These are phyloP conservation scores for Xylaria castorea DNA, from an alignment of 495 filamentous ascomycete genomes.

Conservation along the genomic window DNA sequence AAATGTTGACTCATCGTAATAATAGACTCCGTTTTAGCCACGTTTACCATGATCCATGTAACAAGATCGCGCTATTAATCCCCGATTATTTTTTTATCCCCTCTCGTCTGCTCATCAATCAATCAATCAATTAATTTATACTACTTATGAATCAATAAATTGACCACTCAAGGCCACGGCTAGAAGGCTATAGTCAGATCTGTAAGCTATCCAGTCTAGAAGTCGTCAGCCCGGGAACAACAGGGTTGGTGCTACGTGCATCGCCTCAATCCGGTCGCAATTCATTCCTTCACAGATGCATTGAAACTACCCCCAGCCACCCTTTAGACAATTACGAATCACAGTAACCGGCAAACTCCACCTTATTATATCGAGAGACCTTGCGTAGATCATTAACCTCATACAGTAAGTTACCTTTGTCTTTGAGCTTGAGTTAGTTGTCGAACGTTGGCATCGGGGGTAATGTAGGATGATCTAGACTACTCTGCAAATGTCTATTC, in stretches of 20 bases:
- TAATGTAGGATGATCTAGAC: neutral
- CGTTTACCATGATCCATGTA: neutral
- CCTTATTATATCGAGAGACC: constrained; percentile 17
- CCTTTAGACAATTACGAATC: constrained; percentile 16
- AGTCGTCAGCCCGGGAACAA: constrained; percentile 12
- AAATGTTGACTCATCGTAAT: constrained; percentile 14
- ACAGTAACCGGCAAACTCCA: constrained; percentile 7
- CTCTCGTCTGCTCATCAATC: neutral
- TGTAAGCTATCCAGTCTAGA: constrained; percentile 19
- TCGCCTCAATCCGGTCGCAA: constrained; percentile 23
- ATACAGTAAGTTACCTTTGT: neutral
- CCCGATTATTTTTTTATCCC: neutral
- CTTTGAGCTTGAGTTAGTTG: constrained; percentile 12
- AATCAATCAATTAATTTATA: neutral
- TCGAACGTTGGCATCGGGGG: neutral
- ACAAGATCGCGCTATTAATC: constrained; percentile 16
- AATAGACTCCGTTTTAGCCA: constrained; percentile 15
- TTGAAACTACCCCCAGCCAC: constrained; percentile 19
- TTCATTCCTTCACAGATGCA: constrained; percentile 15
- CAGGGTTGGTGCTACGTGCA: constrained; percentile 25
- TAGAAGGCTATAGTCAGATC: constrained; percentile 10
- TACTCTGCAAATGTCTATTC: neutral
- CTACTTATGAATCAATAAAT: constrained; percentile 11
- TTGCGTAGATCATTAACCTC: constrained; percentile 23
- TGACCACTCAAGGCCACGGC: neutral